Conservation (phyloP, 306 rosid genomes). For the Trichosanthes cucumerina region DNA sequence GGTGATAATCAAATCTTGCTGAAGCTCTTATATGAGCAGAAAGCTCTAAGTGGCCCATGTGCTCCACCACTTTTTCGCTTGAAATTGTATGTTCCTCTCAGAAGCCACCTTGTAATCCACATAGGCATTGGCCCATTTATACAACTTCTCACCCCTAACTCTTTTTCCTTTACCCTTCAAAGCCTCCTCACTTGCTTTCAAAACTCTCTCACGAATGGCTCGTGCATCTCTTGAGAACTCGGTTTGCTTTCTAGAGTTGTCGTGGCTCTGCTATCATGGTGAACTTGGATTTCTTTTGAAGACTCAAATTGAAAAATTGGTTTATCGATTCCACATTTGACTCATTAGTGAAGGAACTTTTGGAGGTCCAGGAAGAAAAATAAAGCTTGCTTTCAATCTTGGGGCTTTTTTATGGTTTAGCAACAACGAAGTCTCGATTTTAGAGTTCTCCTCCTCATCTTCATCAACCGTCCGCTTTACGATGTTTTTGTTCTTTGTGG, state of each 20-base stretch:
- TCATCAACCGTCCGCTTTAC: slow-evolving; percentile 24
- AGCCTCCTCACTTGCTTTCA: slow-evolving; percentile 49
- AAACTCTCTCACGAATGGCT: slow-evolving; percentile 67
- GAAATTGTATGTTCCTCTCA: slow-evolving; percentile 71
- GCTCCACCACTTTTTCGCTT: slow-evolving; percentile 76
- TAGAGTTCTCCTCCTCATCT: slow-evolving; percentile 27
- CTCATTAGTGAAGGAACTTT: slow-evolving; percentile 12
- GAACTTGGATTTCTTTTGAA: slow-evolving; percentile 70
- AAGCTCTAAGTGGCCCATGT: slow-evolving; percentile 88
- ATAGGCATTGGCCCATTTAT: slow-evolving; percentile 57
- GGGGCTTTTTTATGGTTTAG: slow-evolving; percentile 22
- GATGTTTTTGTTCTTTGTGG: slow-evolving; percentile 27
- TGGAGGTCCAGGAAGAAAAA: slow-evolving; percentile 26
- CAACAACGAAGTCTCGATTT: slow-evolving; percentile 10
- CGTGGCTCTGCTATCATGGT: slow-evolving; percentile 71
- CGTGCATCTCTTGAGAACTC: slow-evolving; percentile 67
- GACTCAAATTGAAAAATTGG: slow-evolving; percentile 39
- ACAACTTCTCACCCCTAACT: slow-evolving; percentile 38
- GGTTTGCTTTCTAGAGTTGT: slow-evolving; percentile 70
- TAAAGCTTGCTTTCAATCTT: slow-evolving; percentile 27
- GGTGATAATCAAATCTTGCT: slow-evolving; percentile 79
- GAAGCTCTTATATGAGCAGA: slow-evolving; percentile 83
- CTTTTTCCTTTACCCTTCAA: slow-evolving; percentile 42
- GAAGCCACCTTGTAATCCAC: slow-evolving; percentile 71
- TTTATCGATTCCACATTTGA: slow-evolving; percentile 14